Evolutionary conservation across 495 filamentous ascomycete species (phyloP).

Genomic region (Lasiosphaeris hirsuta): DNA sequence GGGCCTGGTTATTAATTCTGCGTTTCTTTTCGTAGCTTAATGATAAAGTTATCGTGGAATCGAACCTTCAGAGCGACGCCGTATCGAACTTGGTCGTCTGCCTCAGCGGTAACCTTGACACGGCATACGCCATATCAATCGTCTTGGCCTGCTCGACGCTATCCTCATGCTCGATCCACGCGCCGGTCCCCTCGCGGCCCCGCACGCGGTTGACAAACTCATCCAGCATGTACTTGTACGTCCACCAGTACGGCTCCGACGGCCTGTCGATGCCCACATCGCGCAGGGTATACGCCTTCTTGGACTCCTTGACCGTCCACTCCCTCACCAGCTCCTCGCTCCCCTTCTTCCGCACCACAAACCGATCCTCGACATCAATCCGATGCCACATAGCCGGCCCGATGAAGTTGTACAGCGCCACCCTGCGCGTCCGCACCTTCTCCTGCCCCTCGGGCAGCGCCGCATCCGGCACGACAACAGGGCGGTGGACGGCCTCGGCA

Average conservation of each 20-base stretch:
- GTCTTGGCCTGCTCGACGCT: conserved; percentile 51
- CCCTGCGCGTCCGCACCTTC: conserved; percentile 36
- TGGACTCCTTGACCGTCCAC: conserved; percentile 41
- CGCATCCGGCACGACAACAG: conserved; percentile 26
- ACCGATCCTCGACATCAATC: conserved; percentile 48
- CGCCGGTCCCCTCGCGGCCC: conserved; percentile 36
- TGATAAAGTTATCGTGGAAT: no score
- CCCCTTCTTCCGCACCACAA: conserved; percentile 31
- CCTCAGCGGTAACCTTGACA: conserved; percentile 43
- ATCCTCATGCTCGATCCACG: conserved; percentile 52
- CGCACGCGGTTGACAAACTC: conserved; percentile 55
- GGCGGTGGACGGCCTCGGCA: conserved; percentile 26
- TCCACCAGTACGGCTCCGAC: conserved; percentile 48
- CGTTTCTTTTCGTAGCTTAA: no score
- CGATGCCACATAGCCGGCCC: conserved; percentile 44
- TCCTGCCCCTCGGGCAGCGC: conserved; percentile 33
- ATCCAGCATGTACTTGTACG: conserved; percentile 53
- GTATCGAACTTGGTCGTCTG: conserved; percentile 24
- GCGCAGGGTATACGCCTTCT: conserved; percentile 49
- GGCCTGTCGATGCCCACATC: conserved; percentile 30
- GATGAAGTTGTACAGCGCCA: conserved; percentile 43
- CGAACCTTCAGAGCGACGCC: no score
- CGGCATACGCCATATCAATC: conserved; percentile 52
- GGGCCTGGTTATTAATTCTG: no score
- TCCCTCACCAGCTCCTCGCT: conserved; percentile 27